Base-by-base conservation (phyloP, 495 filamentous ascomycete genomes). In the Trichoderma reesei region DNA sequence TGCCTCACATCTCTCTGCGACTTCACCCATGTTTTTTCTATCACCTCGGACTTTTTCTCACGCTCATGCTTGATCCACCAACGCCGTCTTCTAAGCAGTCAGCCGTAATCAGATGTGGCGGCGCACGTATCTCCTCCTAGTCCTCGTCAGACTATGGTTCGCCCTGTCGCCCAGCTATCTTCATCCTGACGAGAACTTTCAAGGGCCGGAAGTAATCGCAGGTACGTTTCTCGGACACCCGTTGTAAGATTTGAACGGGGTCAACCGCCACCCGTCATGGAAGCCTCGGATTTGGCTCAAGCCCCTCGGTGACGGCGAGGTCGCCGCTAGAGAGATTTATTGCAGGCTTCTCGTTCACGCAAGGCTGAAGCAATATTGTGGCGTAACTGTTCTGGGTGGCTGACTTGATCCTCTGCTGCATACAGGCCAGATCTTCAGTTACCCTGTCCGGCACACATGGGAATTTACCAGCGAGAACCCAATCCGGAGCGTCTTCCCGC, bases 161-260 rank as follows among this genome's bases (percentile, higher is more conserved):
- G 92, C 94, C 54, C 80, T 96, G 39, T 91, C 88, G 59, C 90
- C 94, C 56, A 97, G 93, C 79, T 98, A 98, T 75, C 84, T 98
- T 38, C 94, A 98, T 74, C 94, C 94, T 3, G 94, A 98, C 76
- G 94, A 98, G 80, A 91, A 97, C 76, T 98, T 98, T 72, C 94
- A 98, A 72, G 94, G 94, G 20, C 94, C 93, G 10, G 94, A 98
- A 78, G 88, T 98, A 62, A 93, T 96, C 69, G 92, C 92, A 65
- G 92, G 93, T 96, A 86, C 72, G 89, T 65, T 48, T 59, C 36
- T 51, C 9, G 54, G 39, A 26, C 1, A 26, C 41, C 2, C 41
- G 6, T 46, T 39, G 38, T 41, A 42, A 41, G 9, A 51, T 34
- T 14, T 54, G 13, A 18, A 10, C 26, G 26, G 26, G 26, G 26